Conservation (phyloP, 129 eudicot genomes). For the Helianthus tuberosus region DNA sequence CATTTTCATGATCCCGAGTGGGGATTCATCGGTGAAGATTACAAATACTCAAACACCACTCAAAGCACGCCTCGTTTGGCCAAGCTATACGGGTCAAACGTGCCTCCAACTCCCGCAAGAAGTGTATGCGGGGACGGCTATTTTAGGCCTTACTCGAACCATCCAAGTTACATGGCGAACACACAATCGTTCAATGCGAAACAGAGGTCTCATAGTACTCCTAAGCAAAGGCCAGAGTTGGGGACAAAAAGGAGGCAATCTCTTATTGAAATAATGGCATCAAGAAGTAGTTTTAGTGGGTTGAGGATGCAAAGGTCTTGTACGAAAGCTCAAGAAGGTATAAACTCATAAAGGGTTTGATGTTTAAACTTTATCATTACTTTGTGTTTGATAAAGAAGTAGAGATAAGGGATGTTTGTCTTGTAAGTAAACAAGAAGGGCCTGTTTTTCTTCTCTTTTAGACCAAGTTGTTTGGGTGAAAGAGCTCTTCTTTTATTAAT, state of each 20-base stretch:
- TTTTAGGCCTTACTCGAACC: conserved; percentile 53
- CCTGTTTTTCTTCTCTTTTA: background rate
- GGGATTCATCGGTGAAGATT: conserved; percentile 52
- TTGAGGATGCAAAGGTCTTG: conserved; percentile 81
- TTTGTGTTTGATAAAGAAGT: conserved; percentile 33
- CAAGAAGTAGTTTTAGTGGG: conserved; percentile 85
- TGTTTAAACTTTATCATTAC: conserved; percentile 4
- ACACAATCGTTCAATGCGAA: conserved; percentile 86
- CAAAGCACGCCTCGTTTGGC: conserved; percentile 84
- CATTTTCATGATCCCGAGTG: conserved; percentile 62
- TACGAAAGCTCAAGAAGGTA: conserved; percentile 66
- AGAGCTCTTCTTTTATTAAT: background rate
- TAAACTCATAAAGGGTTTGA: conserved; percentile 32
- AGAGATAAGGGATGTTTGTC: conserved; percentile 35
- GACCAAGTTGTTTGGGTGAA: conserved; percentile 21
- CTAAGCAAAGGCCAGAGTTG: conserved; percentile 79
- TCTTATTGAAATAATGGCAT: conserved; percentile 79
- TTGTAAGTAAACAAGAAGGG: conserved; percentile 30
- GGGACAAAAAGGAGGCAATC: conserved; percentile 64
- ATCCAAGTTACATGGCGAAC: conserved; percentile 82
- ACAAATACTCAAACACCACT: conserved; percentile 56
- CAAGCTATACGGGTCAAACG: conserved; percentile 39
- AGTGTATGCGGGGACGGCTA: conserved; percentile 79
- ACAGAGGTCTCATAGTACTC: conserved; percentile 77
- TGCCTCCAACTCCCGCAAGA: conserved; percentile 63